Evolutionary conservation across 2,329 filamentous ascomycete species (phyloP).

Genomic region (Anthostomella pinea): DNA sequence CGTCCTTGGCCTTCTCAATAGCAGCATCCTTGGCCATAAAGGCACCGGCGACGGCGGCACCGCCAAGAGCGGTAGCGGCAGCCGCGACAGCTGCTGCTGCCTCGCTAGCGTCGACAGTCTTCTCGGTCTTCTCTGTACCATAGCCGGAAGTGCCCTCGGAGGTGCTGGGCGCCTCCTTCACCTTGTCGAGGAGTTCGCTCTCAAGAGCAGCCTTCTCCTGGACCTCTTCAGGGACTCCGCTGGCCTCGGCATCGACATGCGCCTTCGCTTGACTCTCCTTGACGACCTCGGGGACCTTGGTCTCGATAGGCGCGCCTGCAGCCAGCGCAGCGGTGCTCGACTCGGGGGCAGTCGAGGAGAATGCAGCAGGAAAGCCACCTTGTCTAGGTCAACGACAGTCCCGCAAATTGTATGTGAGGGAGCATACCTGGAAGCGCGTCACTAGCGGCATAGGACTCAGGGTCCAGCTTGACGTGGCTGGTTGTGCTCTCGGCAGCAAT

Average conservation of each 20-base stretch:
- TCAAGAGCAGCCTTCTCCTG: slow-evolving; percentile 70
- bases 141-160: slow-evolving; percentile 53
- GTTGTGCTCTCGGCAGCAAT: slow-evolving; percentile 67
- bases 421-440: slow-evolving; percentile 55
- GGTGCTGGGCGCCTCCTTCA: slow-evolving; percentile 57
- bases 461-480: slow-evolving; percentile 71
- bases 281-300: slow-evolving; percentile 60
- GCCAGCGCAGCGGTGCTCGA: slow-evolving; percentile 41
- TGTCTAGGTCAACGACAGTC: slow-evolving; percentile 9
- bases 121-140: slow-evolving; percentile 52
- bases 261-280: slow-evolving; percentile 71
- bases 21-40: slow-evolving; percentile 40
- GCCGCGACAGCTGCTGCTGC: slow-evolving; percentile 41
- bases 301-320: slow-evolving; percentile 42
- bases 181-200: slow-evolving; percentile 65
- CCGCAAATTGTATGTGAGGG: not conserved
- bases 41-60: slow-evolving; percentile 32
- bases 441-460: slow-evolving; percentile 82
- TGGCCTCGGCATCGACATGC: slow-evolving; percentile 63
- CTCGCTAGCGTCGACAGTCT: slow-evolving; percentile 39
- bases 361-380: slow-evolving; percentile 21
- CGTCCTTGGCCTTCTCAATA: slow-evolving; percentile 39
- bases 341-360: slow-evolving; percentile 40
- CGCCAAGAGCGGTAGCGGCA: slow-evolving; percentile 40
- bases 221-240: slow-evolving; percentile 62